These are phyloP conservation scores for Arabidopsis hybrid DNA, from an alignment of 441 rosid genomes.

Conservation along the genomic window DNA sequence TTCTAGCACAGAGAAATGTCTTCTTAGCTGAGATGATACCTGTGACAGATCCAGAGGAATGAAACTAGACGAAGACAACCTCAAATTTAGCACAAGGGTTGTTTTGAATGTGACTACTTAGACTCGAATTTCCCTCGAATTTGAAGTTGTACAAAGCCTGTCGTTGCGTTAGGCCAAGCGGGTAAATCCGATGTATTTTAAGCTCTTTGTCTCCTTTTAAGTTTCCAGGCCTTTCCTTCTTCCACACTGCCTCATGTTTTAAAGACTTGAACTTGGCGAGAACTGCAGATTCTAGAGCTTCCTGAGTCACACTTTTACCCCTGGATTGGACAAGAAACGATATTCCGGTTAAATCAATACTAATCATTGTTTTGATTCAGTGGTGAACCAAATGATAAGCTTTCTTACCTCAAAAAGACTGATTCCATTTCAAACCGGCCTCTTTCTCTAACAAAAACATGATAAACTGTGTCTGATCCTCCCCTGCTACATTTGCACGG, in stretches of 20 bases:
- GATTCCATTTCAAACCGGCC: conserved; percentile 85
- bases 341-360: neutral
- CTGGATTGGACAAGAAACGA: conserved; percentile 37
- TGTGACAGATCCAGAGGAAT: conserved; percentile 13
- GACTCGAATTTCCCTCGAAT: conserved; percentile 54
- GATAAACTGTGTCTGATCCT: conserved; percentile 69
- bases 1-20: conserved; percentile 18
- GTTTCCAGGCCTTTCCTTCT: conserved; percentile 80
- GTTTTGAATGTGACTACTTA: conserved; percentile 48
- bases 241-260: conserved; percentile 77
- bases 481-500: conserved; percentile 78
- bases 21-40: conserved; percentile 27
- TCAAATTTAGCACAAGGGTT: conserved; percentile 43
- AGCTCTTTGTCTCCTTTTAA: conserved; percentile 66
- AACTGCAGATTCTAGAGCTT: conserved; percentile 68
- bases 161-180: conserved; percentile 88
- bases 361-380: neutral
- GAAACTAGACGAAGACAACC: conserved; percentile 42
- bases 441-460: conserved; percentile 81
- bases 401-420: conserved; percentile 72
- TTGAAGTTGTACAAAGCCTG: conserved; percentile 78
- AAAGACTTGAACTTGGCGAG: conserved; percentile 65
- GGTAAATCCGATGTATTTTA: conserved; percentile 67
- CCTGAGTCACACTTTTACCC: conserved; percentile 60
- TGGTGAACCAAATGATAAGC: neutral